phyloP scores from a whole-genome alignment of 371 early-diverging fungal species.

The Haplosporangium sp. region DNA sequence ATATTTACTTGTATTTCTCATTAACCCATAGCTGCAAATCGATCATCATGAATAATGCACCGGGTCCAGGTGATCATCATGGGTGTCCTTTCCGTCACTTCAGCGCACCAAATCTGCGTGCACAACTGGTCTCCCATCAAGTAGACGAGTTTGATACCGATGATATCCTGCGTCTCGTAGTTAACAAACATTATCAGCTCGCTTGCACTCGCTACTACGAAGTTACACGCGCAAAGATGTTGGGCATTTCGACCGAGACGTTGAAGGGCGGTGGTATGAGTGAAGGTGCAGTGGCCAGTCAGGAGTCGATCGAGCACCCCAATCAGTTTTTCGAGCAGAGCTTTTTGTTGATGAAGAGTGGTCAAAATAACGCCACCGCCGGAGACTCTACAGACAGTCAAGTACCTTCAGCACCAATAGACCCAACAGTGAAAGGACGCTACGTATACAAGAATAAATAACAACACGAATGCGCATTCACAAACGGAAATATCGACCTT shows the following conservation, averaged over 20 bases:
- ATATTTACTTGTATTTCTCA: neutral
- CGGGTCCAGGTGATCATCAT: slow-evolving; percentile 86
- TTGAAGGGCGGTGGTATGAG: slow-evolving; percentile 36
- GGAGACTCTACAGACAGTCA: slow-evolving; percentile 10
- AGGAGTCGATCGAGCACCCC: slow-evolving; percentile 89
- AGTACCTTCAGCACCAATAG: neutral
- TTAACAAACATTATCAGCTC: slow-evolving; percentile 87
- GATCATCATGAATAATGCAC: slow-evolving; percentile 85
- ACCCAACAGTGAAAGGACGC: slow-evolving; percentile 38
- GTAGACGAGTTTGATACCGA: slow-evolving; percentile 64
- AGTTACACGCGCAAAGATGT: slow-evolving; percentile 64
- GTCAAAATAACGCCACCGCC: neutral
- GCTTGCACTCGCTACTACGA: slow-evolving; percentile 95
- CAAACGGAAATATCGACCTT: slow-evolving; percentile 32
- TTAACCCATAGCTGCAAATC: slow-evolving; percentile 77
- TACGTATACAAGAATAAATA: slow-evolving; percentile 46
- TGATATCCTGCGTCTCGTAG: slow-evolving; percentile 77
- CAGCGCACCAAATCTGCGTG: slow-evolving; percentile 68
- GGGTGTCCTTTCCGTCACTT: slow-evolving; percentile 98
- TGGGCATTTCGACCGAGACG: slow-evolving; percentile 30
- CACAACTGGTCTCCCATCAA: slow-evolving; percentile 61
- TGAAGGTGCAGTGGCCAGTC: slow-evolving; percentile 55
- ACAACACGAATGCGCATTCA: slow-evolving; percentile 9
- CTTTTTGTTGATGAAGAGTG: slow-evolving; percentile 44
- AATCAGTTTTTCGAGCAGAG: slow-evolving; percentile 93